Evolutionary conservation across 2,329 filamentous ascomycete species (phyloP), one percentile per base, ranked within the genome.

Genomic region (Rhinocladiella mackenziei): DNA sequence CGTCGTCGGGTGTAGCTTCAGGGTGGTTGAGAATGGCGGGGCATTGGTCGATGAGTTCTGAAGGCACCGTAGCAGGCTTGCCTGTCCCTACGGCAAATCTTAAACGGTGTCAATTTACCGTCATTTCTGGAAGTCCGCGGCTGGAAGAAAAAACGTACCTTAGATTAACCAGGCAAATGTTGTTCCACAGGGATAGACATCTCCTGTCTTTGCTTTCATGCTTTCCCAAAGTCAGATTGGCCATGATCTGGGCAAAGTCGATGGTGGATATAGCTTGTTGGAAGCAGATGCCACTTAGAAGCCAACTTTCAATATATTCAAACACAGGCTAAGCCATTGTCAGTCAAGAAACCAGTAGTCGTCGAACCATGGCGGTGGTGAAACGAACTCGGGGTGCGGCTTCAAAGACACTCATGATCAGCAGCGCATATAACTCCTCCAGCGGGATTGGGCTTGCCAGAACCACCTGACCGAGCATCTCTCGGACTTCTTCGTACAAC

Each of bases 221-320:
- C 13, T 17, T 32, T 17, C 30, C 30, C 9, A 14, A 11, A 13
- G 14, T 32, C 11, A 32, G 30, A 11, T 32, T 32, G 30, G 30
- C 18, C 30, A 32, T 32, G 30, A 32, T 17, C 13, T 32, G 8
- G 13, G 11, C 30, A 11, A 32, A 32, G 30, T 32, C 30, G 30
- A 32, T 32, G 4, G 30, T 32, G 4, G 30, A 32, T 15, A 32
- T 32, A 5, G 30, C 30, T 32, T 32, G 30, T 11, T 32, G 30
- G 7, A 17, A 13, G 18, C 30, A 32, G 14, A 32, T 32, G 30
- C 30, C 30, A 32, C 30, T 32, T 4, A 32, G 30, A 4, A 32
- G 30, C 30, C 30, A 32, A 11, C 30, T 32, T 32, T 32, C 30
- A 11, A 32, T 32, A 32, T 32, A 32, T 32, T 32, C 30, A 17